Evolutionary conservation across 371 early-diverging fungal species (phyloP), one percentile per base, ranked within the genome.

Genomic region (Syncephalastrum monosporum): DNA sequence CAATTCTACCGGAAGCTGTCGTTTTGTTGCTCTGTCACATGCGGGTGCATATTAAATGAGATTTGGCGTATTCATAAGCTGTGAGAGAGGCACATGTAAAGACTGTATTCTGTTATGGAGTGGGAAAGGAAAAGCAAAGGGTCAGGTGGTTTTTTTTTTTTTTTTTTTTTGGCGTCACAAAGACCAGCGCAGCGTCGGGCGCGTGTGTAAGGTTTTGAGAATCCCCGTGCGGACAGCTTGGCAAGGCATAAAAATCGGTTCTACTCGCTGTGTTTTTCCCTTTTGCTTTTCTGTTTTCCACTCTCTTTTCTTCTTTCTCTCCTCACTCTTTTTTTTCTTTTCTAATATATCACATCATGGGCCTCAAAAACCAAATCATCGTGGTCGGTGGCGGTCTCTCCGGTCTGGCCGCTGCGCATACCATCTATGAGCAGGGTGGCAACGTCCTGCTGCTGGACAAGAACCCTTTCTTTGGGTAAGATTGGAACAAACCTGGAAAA

Each of bases 351-450:
- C 24, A 19, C 47, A 56, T 17, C 55, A 63, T 69, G 66, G 67
- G 73, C 45, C 65, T 79, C 43, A 68, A 71, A 29, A 82, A 76
- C 63, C 85, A 87, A 77, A 82, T 92, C 65, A 92, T 95, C 61
- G 89, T 95, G 59, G 89, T 95, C 66, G 95, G 95, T 60, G 93
- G 93, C 56, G 95, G 95, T 73, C 84, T 95, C 47, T 89, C 93
- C 57, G 95, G 95, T 61, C 85, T 95, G 50, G 81, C 92, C 44
- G 92, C 93, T 48, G 92, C 93, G 50, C 93, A 92, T 72, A 92
- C 93, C 43, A 75, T 92, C 50, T 72, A 87, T 57, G 92, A 92
- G 72, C 85, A 90, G 45, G 95, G 95, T 29, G 91, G 89, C 44
- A 88, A 88, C 57, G 95, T 95, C 53, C 72, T 90, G 51, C 73